Percentiles rank a stretch among this genome's conserved stretches.
Evolutionary conservation across 305 asterid species (phyloP).

Genomic region (Fraxinus sp.): DNA sequence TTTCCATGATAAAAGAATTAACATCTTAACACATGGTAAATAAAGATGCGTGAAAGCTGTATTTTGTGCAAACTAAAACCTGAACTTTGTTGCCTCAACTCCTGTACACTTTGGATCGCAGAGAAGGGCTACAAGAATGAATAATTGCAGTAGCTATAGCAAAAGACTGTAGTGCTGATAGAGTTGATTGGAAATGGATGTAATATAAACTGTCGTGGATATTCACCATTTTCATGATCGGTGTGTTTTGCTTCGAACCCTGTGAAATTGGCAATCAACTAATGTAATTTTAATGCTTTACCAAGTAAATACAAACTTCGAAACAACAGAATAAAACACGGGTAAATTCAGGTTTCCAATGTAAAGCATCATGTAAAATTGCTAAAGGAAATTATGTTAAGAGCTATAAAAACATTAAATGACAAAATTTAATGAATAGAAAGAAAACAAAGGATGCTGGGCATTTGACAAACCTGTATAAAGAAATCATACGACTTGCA

Average conservation of each 20-base stretch:
- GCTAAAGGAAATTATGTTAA: neutral
- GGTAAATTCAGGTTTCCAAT: neutral
- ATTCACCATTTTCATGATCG: conserved; percentile 71
- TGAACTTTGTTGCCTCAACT: conserved; percentile 33
- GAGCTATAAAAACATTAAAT: neutral
- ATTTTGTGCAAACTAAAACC: conserved; percentile 7
- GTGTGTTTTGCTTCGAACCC: conserved; percentile 63
- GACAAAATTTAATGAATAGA: neutral
- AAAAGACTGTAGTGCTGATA: conserved; percentile 76
- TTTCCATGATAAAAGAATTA: neutral
- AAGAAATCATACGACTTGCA: conserved; percentile 61
- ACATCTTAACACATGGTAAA: neutral
- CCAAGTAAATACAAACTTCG: neutral
- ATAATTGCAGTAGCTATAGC: conserved; percentile 75
- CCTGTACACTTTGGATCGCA: conserved; percentile 56
- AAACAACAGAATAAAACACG: neutral
- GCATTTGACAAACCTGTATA: conserved; percentile 43
- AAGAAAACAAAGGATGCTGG: neutral
- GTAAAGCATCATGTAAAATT: neutral
- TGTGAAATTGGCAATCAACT: conserved; percentile 27
- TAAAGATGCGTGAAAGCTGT: neutral
- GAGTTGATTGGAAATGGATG: conserved; percentile 64
- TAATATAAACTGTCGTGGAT: conserved; percentile 66
- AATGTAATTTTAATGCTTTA: conserved; percentile 2
- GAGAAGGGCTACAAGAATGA: conserved; percentile 57